Base-by-base conservation (phyloP, 352 stramenopile species). In the Plasmopara muralis region DNA sequence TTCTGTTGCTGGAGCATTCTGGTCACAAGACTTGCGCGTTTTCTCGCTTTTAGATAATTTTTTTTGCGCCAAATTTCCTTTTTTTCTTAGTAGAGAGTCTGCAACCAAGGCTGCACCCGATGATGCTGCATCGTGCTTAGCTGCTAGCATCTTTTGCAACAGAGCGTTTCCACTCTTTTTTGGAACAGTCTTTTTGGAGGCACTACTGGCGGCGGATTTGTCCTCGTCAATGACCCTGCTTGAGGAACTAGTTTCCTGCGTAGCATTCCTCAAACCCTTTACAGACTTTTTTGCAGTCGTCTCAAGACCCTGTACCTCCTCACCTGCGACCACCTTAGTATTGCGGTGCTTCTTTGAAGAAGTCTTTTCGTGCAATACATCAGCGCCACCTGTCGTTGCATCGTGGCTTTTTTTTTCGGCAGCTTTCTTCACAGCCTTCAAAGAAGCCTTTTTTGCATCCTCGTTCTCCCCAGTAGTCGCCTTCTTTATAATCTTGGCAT, bases 161-260 rank as follows among this genome's bases (percentile, higher is more conserved):
- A 72, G 35, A 50, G 43, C 60, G 43, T 72, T 72, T 20, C 46
- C 55, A 28, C 64, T 72, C 35, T 66, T 72, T 37, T 63, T 68
- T 12, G 55, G 30, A 12, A 12, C n/a, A 28, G 29, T 18, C 47
- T 68, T 66, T 40, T 67, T 66, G 9, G 47, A 9, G 2, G 33
- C 47, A 5, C 50, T 66, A 37, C 49, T 58, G 4, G n/a, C 18
- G 2, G 31, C 12, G 7, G 45, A 10, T 28, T 59, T 33, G 15
- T 60, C 44, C 16, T 55, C 53, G 3, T 39, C 45, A 28, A n/a
- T 42, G 8, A 49, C 8, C 10, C 45, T 55, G 48, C 53, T 57
- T 16, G 55, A n/a, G 16, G 44, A 49, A 8, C n/a, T 38, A 14
- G 50, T 59, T 35, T 61, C 40, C 9, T 60, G 33, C 6, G 34